Evolutionary conservation across 2,329 filamentous ascomycete genomes (phyloP).

Genomic region (Aspergillus pseudonomiae): DNA sequence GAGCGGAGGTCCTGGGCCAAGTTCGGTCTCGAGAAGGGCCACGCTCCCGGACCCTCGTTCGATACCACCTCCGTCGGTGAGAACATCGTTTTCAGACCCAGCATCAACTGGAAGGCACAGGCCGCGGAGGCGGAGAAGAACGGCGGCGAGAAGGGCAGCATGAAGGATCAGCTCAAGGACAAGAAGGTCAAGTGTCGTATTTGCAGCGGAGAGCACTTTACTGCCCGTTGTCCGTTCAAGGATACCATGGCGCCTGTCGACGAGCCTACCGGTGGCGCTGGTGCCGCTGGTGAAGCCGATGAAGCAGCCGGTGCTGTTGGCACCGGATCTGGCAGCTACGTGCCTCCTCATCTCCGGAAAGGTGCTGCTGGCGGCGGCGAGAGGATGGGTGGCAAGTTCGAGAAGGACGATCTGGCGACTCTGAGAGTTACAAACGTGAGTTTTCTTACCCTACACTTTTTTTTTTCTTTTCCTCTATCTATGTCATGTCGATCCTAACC

Average conservation of each 20-base stretch:
- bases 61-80: slow-evolving; percentile 94
- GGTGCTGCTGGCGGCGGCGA: slow-evolving; percentile 65
- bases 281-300: slow-evolving; percentile 47
- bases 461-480: slow-evolving; percentile 7
- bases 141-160: slow-evolving; percentile 60
- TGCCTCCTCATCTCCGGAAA: slow-evolving; percentile 89
- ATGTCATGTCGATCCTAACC: slow-evolving; percentile 1
- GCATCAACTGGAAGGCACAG: slow-evolving; percentile 90
- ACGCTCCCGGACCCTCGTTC: slow-evolving; percentile 76
- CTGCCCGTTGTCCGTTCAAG: slow-evolving; percentile 98
- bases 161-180: slow-evolving; percentile 79
- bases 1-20: slow-evolving; percentile 92
- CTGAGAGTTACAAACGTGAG: slow-evolving; percentile 96
- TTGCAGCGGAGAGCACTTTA: slow-evolving; percentile 98
- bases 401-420: slow-evolving; percentile 94
- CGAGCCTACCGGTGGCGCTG: slow-evolving; percentile 40
- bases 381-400: slow-evolving; percentile 89
- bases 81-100: slow-evolving; percentile 96
- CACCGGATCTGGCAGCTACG: slow-evolving; percentile 78
- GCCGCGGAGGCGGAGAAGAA: slow-evolving; percentile 69
- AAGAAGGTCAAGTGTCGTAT: slow-evolving; percentile 99
- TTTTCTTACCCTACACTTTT: slow-evolving; percentile 30
- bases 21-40: slow-evolving; percentile 88
- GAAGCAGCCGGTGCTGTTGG: slow-evolving; percentile 60
- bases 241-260: slow-evolving; percentile 87